phyloP scores from a whole-genome alignment of 129 eudicot genomes.

The Lonicera japonica region DNA sequence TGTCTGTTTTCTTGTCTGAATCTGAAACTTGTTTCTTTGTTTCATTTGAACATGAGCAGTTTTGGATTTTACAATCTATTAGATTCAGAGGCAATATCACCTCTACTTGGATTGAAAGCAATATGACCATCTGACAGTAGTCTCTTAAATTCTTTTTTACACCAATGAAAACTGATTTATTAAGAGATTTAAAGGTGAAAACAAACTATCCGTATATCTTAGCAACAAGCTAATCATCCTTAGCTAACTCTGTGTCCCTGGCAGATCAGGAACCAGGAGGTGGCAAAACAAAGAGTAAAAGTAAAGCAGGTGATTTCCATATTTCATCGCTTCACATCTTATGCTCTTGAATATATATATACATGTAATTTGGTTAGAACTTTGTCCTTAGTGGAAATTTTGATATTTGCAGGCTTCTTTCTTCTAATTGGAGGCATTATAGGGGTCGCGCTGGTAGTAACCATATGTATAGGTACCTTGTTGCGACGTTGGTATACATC shows the following conservation, averaged over 20 bases:
- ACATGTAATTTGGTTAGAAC: constrained; percentile 1
- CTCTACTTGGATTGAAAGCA: no score
- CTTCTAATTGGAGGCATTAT: constrained; percentile 29
- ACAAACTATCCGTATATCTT: no score
- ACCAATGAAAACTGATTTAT: no score
- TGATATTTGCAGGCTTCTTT: constrained; percentile 12
- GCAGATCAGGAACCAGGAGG: constrained; percentile 6
- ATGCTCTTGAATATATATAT: neutral
- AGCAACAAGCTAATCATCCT: no score
- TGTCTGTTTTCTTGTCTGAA: no score
- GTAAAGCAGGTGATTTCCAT: neutral
- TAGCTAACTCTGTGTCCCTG: neutral
- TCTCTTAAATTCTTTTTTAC: no score
- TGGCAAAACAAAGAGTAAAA: neutral
- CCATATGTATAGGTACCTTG: constrained; percentile 22
- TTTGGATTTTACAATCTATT: no score
- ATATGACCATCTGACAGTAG: no score
- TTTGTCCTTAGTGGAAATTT: constrained; percentile 4
- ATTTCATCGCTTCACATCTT: neutral
- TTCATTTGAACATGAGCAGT: no score
- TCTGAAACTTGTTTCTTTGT: no score
- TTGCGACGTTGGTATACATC: constrained; percentile 20
- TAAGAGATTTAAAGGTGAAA: no score
- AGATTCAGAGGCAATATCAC: no score
- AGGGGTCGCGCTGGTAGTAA: constrained; percentile 20